Base-by-base conservation (phyloP, 768 basidiomycete genomes). In the Psilocybe cyanescens region DNA sequence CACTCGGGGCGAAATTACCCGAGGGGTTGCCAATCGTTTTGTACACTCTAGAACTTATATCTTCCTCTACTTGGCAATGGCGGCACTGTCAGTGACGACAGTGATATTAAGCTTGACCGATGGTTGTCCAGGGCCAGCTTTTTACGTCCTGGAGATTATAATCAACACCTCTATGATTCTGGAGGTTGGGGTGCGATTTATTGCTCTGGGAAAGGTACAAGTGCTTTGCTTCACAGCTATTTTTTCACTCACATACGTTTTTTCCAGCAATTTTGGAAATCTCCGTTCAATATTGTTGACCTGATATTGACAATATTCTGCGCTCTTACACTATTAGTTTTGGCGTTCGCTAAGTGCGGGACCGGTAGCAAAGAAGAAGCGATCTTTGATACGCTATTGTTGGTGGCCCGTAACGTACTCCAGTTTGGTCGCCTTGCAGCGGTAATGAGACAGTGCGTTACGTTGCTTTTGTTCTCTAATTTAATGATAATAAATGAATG, bases 191-290 rank as follows among this genome's bases (percentile, higher is more conserved):
- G 91, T 97, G 61, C 87, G 97, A 44, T 90, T 98, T 72, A 80
- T 98, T 60, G 97, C 97, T 1, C 92, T 97, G 69, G 97, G 97
- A 62, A 85, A 86, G 75, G 97, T 99, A 69, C 70, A 93, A 80
- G 14, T 8, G n/a, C n/a, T 29, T 30, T 11, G 6, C 37, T 37
- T 6, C 6, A 28, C 7, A 31, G 19, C 28, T 29, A 30, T 48
- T 46, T 24, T 14, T 29, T 17, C 35, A 45, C 39, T 55, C 59
- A 59, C 46, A 65, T 28, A 31, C 51, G 17, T 33, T 37, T 46
- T 44, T 59, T 56, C 44, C 71, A 96, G 95, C 92, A 95, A 94
- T 97, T 97, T 80, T 96, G 94, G 94, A 91, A 86, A 72, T 92
- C 93, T n/a, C 88, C 89, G 9, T 95, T 94, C 78, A 98, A 98